phyloP scores from a whole-genome alignment of 352 stramenopile species.

The Globisporangium paroecandrum region DNA sequence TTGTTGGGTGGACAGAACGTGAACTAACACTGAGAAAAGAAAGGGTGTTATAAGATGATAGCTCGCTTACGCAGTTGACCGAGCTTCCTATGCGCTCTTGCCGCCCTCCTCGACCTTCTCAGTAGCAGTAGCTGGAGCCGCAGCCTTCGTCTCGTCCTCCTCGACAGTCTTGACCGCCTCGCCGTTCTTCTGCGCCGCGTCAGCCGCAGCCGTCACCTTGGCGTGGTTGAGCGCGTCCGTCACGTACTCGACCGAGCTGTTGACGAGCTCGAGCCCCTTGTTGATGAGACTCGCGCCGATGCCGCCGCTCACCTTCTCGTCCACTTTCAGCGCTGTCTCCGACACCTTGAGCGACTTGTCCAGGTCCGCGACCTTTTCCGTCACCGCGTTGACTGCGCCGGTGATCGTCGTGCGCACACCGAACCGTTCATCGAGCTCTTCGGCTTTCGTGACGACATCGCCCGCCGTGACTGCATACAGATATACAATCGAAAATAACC shows the following conservation, averaged over 20 bases:
- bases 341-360: constrained; percentile 63
- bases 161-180: background rate
- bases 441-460: constrained; percentile 48
- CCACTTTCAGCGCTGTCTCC: constrained; percentile 58
- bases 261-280: constrained; percentile 50
- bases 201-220: constrained; percentile 42
- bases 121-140: background rate
- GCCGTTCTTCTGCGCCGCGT: background rate
- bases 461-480: constrained; percentile 36
- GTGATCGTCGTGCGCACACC: constrained; percentile 51
- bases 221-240: constrained; percentile 56
- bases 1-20: too few species aligned
- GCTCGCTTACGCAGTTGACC: background rate
- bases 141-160: background rate
- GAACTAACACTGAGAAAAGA: too few species aligned
- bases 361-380: constrained; percentile 47
- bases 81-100: background rate
- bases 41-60: background rate
- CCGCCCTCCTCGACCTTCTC: background rate
- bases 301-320: constrained; percentile 72
- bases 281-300: constrained; percentile 53
- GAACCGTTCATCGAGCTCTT: constrained; percentile 57
- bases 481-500: too few species aligned
- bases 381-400: constrained; percentile 44
- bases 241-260: constrained; percentile 69